A percentile compares a stretch with the other conserved stretches of the same genome.
Evolutionary conservation across 1,284 basidiomycete species (phyloP).

Genomic region (Trametes polyzona): DNA sequence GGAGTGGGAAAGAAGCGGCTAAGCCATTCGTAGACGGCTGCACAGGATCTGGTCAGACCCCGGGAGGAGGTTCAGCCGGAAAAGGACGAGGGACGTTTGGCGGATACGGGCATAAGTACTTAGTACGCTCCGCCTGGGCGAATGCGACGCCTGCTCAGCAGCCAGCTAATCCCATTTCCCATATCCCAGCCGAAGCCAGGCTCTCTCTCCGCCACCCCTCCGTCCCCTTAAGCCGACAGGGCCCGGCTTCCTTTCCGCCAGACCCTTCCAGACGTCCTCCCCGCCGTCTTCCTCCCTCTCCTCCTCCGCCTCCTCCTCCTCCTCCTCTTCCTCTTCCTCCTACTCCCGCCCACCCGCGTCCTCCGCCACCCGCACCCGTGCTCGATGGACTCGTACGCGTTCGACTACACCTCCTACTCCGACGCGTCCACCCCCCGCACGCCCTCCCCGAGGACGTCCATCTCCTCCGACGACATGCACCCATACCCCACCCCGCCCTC

Average conservation of each 20-base stretch:
- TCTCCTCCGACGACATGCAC: slow-evolving; percentile 45
- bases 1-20: slow-evolving; percentile 24
- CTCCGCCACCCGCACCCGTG: no score
- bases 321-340: slow-evolving; percentile 8
- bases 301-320: slow-evolving; percentile 10
- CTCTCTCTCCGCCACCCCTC: slow-evolving; percentile 14
- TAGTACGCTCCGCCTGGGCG: no score
- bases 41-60: slow-evolving; percentile 27
- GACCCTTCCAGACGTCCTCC: slow-evolving; percentile 25
- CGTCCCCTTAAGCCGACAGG: slow-evolving; percentile 16
- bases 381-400: slow-evolving; percentile 62
- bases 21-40: slow-evolving; percentile 20
- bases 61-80: slow-evolving; percentile 17
- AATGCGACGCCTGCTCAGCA: no score
- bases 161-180: neutral
- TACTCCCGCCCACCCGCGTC: slow-evolving; percentile 4
- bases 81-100: slow-evolving; percentile 2
- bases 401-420: slow-evolving; percentile 65
- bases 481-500: slow-evolving; percentile 42
- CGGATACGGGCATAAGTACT: slow-evolving; percentile 11
- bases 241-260: slow-evolving; percentile 26
- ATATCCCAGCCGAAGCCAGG: slow-evolving; percentile 5
- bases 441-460: slow-evolving; percentile 57
- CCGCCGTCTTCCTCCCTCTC: neutral
- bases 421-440: slow-evolving; percentile 71